Evolutionary conservation across 495 filamentous ascomycete genomes (phyloP), one percentile per base, ranked within the genome.

Genomic region (Ascobolus immersus): DNA sequence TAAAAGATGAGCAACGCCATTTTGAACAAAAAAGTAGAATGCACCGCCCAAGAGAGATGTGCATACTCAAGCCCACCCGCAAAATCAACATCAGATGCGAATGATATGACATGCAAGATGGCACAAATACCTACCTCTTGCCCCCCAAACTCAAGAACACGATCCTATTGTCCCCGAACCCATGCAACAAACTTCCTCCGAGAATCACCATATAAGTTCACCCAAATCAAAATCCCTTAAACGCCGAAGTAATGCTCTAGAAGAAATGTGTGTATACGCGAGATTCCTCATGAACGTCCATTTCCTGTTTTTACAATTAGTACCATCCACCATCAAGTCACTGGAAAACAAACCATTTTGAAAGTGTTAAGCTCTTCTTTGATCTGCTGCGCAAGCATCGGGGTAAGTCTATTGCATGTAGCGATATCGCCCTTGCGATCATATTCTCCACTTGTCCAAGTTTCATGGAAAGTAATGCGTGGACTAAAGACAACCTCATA

Each of bases 181-280:
- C n/a, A n/a, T n/a, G n/a, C n/a, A n/a, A n/a, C n/a, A n/a, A n/a
- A n/a, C n/a, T n/a, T n/a, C n/a, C n/a, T n/a, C n/a, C n/a, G n/a
- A n/a, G n/a, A n/a, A n/a, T n/a, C n/a, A n/a, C n/a, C n/a, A n/a
- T n/a, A n/a, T n/a, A n/a, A n/a, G n/a, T n/a, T n/a, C n/a, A n/a
- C n/a, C n/a, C n/a, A n/a, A n/a, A n/a, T n/a, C n/a, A n/a, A n/a
- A n/a, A n/a, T n/a, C n/a, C n/a, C n/a, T n/a, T n/a, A n/a, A n/a
- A n/a, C n/a, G n/a, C n/a, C n/a, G n/a, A n/a, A 34, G 44, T 43
- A 13, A 15, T 17, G 57, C 58, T 45, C 65, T 54, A 99, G 60
- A 99, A 92, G 66, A 94, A 99, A 65, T 99, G 86, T 45, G 86
- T 99, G 62, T 94, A 91, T 43, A 92, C 76, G 56, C 94, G 94